Conservation (phyloP, 2,329 filamentous ascomycete genomes). For the Chalaropsis ovoidea region DNA sequence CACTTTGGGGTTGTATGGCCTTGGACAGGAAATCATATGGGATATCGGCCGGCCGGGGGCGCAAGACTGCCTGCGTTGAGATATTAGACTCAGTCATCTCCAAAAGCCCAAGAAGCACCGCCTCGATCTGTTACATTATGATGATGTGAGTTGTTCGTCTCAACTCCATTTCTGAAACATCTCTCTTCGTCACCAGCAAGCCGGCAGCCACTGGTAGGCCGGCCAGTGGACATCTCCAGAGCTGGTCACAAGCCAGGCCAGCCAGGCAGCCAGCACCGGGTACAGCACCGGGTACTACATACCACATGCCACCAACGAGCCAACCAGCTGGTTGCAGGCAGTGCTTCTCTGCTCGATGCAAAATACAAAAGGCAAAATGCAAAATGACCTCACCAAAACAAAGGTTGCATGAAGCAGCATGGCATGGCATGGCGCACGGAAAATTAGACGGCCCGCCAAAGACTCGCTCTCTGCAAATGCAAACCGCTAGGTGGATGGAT, state of each 20-base stretch:
- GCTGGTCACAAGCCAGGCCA: neutral
- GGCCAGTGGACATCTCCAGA: neutral
- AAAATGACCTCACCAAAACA: slow-evolving; percentile 4
- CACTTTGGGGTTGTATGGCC: neutral
- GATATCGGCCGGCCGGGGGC: neutral
- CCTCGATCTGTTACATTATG: neutral
- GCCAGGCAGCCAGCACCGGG: too few relatives aligned
- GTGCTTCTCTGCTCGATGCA: neutral
- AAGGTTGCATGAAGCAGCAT: neutral
- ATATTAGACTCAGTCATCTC: neutral
- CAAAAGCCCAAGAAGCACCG: neutral
- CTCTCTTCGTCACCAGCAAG: neutral
- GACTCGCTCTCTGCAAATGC: neutral
- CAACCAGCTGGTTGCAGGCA: neutral
- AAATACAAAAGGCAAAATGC: too few relatives aligned
- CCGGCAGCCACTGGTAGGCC: neutral
- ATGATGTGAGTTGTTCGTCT: neutral
- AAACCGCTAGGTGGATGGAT: neutral
- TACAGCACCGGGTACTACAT: too few relatives aligned
- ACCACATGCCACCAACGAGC: neutral
- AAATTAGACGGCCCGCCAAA: neutral
- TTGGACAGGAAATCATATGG: neutral
- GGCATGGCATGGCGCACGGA: neutral
- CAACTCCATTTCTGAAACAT: neutral
- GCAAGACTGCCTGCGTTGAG: neutral